Evolutionary conservation across 78 protist genomes (phyloP), one percentile per base, ranked within the genome.

Genomic region (Capsaspora owczarzaki): DNA sequence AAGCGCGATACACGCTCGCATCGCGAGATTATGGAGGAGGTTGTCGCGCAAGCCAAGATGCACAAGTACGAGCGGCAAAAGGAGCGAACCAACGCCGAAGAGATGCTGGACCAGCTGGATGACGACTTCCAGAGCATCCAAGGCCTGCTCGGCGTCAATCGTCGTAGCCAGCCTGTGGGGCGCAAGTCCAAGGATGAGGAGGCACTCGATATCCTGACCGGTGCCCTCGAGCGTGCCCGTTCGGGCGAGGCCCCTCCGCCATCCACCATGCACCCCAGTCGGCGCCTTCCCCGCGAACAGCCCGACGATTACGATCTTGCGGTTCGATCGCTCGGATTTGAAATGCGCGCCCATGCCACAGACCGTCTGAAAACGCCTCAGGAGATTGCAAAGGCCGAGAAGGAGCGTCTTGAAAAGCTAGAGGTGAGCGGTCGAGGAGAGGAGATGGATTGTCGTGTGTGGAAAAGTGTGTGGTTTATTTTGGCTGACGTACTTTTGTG

Each of bases 21-120:
- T 19, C 56, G 61, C 29, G 82, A 78, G 72, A 61, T 78, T 61
- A 78, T 78, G 82, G 68, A 68, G 61, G 87, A 83, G n/a, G 80
- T 83, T 44, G 70, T 83, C 35, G 75, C 77, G n/a, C 63, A 70
- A 53, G 51, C 78, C 63, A 83, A 83, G 66, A 2, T 41, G 40
- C 63, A 78, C 78, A 66, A 71, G 78, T 46, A 41, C 2, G 86
- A 83, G 76, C 56, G 82, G 12, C 74, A 78, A 0, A 10, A 33
- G 5, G 82, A 78, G 43, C 25, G 29, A 35, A 41, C 27, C 42
- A 35, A 41, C 4, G 72, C 33, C 42, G 72, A 63, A 31, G 72
- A 69, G 27, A n/a, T 12, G n/a, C 2, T 19, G 76, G 76, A 69
- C 53, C 53, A 25, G 38, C 42, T 79, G 68, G 71, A 79, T 61